Conservation (phyloP, 371 early-diverging fungal species). For the Circinella umbellata region DNA sequence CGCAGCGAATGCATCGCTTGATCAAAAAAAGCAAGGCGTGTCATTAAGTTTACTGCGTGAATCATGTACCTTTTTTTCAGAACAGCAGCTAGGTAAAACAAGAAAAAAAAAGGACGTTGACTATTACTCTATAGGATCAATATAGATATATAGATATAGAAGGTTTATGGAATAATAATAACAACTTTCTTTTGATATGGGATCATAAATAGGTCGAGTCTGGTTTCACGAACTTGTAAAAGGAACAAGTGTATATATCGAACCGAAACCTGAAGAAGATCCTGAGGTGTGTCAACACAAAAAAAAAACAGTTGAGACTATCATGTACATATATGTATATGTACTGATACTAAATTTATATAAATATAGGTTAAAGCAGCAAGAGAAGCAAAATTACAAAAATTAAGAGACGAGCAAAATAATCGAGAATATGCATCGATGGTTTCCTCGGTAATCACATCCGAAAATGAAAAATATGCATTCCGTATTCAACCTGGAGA, state of each 20-base stretch:
- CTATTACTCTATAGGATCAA: too few species aligned
- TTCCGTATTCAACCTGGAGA: slow-evolving; percentile 46
- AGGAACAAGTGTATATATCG: slow-evolving; percentile 33
- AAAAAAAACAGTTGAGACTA: too few species aligned
- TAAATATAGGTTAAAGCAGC: slow-evolving; percentile 10
- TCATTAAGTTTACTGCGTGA: slow-evolving; percentile 26
- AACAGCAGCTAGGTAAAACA: slow-evolving; percentile 7
- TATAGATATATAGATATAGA: not conserved
- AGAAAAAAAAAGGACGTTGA: not conserved
- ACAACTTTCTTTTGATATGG: not conserved
- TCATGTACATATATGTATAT: too few species aligned
- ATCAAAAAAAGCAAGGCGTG: slow-evolving; percentile 17
- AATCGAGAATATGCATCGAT: slow-evolving; percentile 40
- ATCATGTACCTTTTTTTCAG: not conserved
- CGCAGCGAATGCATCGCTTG: slow-evolving; percentile 16
- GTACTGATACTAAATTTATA: too few species aligned
- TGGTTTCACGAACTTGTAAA: slow-evolving; percentile 44
- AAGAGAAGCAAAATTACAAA: slow-evolving; percentile 33
- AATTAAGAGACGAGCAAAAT: slow-evolving; percentile 34
- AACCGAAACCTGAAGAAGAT: slow-evolving; percentile 33
- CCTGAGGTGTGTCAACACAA: slow-evolving; percentile 17
- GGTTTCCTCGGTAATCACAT: slow-evolving; percentile 34
- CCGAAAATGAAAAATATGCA: slow-evolving; percentile 37
- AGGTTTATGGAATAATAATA: not conserved
- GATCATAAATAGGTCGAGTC: slow-evolving; percentile 8